These are phyloP conservation scores for Uronychia setigera DNA, from an alignment of 73 alveolate species.

Conservation along the genomic window DNA sequence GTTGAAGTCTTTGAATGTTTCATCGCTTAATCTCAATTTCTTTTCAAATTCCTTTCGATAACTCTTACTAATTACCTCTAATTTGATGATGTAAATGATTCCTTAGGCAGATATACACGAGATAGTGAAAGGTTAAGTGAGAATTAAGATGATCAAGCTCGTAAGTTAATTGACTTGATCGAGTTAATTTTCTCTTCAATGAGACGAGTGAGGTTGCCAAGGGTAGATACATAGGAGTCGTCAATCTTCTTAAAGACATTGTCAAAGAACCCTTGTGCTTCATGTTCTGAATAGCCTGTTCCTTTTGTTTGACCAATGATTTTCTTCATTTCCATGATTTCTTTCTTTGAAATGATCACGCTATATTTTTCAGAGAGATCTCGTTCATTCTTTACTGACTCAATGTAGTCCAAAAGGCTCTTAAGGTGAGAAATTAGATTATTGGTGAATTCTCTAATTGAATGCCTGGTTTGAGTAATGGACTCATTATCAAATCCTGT, in stretches of 20 bases:
- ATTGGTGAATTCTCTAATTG: conserved; percentile 50
- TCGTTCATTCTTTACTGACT: conserved; percentile 39
- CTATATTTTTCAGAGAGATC: conserved; percentile 7
- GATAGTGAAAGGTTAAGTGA: neutral
- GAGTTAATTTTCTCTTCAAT: neutral
- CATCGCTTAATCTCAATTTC: neutral
- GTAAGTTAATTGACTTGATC: too few relatives aligned
- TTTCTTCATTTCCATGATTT: conserved; percentile 27
- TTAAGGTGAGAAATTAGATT: conserved; percentile 45
- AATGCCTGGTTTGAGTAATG: conserved; percentile 41
- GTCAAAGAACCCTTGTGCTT: conserved; percentile 34
- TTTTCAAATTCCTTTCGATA: neutral
- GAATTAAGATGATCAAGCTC: too few relatives aligned
- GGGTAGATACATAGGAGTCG: neutral
- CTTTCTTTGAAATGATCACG: conserved; percentile 7
- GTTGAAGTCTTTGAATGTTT: neutral
- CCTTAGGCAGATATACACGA: neutral
- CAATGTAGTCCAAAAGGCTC: conserved; percentile 37
- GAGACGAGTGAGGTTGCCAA: neutral
- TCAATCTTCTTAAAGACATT: conserved; percentile 2
- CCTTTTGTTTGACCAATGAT: conserved; percentile 8
- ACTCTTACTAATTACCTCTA: neutral
- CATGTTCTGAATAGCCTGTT: neutral
- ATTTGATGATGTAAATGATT: neutral
- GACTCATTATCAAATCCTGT: conserved; percentile 24